Base-by-base conservation (phyloP, 495 filamentous ascomycete species). In the Filosporella fistucella region DNA sequence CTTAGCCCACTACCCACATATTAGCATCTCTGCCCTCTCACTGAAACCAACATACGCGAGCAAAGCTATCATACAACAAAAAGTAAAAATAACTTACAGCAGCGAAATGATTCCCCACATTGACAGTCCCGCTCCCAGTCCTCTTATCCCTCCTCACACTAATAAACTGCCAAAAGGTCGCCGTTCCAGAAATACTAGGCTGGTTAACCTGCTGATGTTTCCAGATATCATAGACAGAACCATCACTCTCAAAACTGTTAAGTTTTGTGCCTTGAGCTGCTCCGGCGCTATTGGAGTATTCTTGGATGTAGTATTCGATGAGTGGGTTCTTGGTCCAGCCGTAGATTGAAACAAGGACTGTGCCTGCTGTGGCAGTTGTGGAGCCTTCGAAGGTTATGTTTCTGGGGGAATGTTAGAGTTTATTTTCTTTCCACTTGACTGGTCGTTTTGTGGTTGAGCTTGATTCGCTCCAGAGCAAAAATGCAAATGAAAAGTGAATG, bases 181-280 rank as follows among this genome's bases (percentile, higher is more conserved):
- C 49, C 40, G 72, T 78, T 35, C 78, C 78, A 13, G 66, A 62
- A 59, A 82, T 81, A 14, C 69, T 74, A 9, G 76, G 77, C 64
- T 78, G 70, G 63, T 86, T 78, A 59, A 67, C 65, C 35, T 78
- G 79, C 42, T 68, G 64, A 37, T 70, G 68, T 55, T 73, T 67
- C 69, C 78, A 82, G 64, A 87, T 78, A 46, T 81, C 70, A 68
- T 87, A 88, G 13, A 67, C 76, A 40, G 66, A 62, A 45, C 82
- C 84, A 63, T 87, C 84, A 32, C 62, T 70, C 30, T 59, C 60
- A 29, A 85, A 60, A 16, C 68, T 76, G 38, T 81, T 82, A 12
- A 47, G 1, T 26, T 46, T 45, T 28, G 41, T 34, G 7, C 42
- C 42, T 3, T 33, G 33, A 1, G 33, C 42, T 2, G 40, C 20